Percentiles rank a stretch among this genome's conserved stretches.
Conservation (phyloP, 2,329 filamentous ascomycete species). For the Fusarium piperis region DNA sequence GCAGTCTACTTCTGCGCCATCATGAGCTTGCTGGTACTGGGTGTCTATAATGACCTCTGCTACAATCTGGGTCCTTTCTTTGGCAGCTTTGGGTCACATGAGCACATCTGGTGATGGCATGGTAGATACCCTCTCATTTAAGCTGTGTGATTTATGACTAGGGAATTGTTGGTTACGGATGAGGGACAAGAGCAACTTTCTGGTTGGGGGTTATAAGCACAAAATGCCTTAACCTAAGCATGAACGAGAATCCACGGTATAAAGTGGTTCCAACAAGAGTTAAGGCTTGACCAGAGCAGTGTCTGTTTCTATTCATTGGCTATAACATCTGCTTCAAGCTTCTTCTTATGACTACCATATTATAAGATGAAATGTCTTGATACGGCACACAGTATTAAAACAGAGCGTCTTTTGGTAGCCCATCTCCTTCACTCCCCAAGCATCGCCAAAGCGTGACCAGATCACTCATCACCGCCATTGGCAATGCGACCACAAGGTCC, state of each 20-base stretch:
- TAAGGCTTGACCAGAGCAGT: background rate
- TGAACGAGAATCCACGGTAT: background rate
- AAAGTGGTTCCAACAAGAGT: too few relatives aligned
- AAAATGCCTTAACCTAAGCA: background rate
- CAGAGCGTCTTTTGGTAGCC: background rate
- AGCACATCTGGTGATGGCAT: conserved; percentile 26
- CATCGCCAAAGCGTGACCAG: background rate
- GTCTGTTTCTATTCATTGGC: background rate
- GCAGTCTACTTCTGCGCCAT: background rate
- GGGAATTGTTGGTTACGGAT: background rate
- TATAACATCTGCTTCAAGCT: background rate
- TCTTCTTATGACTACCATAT: background rate
- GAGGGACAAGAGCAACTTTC: background rate
- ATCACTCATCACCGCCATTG: background rate
- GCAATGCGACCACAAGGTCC: background rate
- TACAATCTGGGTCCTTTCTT: conserved; percentile 19
- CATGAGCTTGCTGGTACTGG: background rate
- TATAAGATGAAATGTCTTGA: background rate
- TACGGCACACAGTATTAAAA: background rate
- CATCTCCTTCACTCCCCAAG: background rate
- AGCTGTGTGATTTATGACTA: background rate
- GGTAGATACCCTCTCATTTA: conserved; percentile 9
- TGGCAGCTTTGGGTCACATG: conserved; percentile 11
- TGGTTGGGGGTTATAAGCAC: background rate
- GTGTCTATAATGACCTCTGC: conserved; percentile 8